Evolutionary conservation across 305 asterid genomes (phyloP).

Genomic region (Ajuga reptans): DNA sequence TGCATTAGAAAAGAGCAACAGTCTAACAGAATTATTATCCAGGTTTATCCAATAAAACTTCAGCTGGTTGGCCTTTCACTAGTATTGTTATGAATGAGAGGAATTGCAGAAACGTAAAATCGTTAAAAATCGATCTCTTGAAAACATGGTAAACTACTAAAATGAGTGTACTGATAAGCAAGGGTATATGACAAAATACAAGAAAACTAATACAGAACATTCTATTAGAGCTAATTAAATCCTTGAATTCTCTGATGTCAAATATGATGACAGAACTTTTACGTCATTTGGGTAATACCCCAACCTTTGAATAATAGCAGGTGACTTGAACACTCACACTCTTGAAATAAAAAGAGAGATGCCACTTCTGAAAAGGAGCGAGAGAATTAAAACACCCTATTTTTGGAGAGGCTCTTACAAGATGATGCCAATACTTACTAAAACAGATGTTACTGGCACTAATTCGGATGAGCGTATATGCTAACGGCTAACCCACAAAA

Average conservation of each 20-base stretch:
- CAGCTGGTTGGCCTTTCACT: background rate
- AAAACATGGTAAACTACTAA: background rate
- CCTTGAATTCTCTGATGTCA: background rate
- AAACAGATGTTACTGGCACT: background rate
- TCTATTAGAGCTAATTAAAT: background rate
- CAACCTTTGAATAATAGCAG: background rate
- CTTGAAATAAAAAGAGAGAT: background rate
- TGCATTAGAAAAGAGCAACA: constrained; percentile 30
- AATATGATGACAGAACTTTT: background rate
- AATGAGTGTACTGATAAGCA: background rate
- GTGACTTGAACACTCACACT: background rate
- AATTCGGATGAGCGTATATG: background rate
- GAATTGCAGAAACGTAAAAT: background rate
- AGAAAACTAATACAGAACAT: background rate
- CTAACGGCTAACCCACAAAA: background rate
- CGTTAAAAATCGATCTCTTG: background rate
- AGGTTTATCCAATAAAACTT: background rate
- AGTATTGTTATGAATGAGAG: background rate
- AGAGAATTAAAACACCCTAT: background rate
- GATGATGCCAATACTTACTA: background rate
- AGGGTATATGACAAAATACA: background rate
- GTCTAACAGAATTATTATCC: background rate
- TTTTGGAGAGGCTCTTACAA: background rate
- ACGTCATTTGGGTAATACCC: background rate
- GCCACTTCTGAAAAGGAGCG: background rate